phyloP scores from a whole-genome alignment of 192 early-diverging fungal species.

The Backusella psychrophila region DNA sequence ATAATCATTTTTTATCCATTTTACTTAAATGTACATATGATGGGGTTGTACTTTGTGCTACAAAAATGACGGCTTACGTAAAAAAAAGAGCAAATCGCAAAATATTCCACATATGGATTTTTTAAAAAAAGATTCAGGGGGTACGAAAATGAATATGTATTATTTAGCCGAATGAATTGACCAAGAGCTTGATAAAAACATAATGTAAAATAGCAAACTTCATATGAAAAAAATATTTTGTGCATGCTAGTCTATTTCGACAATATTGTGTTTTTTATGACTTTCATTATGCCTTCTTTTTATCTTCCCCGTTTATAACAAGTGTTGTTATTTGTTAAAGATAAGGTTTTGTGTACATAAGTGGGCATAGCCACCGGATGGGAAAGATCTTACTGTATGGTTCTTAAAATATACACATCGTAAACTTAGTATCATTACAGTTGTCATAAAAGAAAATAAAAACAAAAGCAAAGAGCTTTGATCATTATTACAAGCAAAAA shows the following conservation, averaged over 20 bases:
- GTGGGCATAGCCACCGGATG: background rate
- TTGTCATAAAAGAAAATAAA: background rate
- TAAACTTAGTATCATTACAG: background rate
- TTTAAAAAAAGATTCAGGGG: background rate
- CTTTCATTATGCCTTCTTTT: background rate
- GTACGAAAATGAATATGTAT: background rate
- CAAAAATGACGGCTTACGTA: background rate
- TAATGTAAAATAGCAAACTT: background rate
- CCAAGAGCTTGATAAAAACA: background rate
- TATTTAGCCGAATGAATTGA: background rate
- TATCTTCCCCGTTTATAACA: background rate
- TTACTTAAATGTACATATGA: constrained; percentile 1
- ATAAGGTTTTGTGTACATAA: background rate
- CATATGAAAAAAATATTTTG: background rate
- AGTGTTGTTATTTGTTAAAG: background rate
- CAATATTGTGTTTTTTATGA: background rate
- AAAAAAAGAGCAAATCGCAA: background rate
- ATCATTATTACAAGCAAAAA: background rate
- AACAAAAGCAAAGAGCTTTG: background rate
- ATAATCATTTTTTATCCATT: background rate
- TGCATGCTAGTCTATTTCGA: background rate
- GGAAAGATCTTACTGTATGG: background rate
- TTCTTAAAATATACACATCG: background rate
- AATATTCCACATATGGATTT: background rate
- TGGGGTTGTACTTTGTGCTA: background rate